These are phyloP conservation scores for Rhizophora apiculata DNA, from an alignment of 345 rosid species.

Conservation along the genomic window DNA sequence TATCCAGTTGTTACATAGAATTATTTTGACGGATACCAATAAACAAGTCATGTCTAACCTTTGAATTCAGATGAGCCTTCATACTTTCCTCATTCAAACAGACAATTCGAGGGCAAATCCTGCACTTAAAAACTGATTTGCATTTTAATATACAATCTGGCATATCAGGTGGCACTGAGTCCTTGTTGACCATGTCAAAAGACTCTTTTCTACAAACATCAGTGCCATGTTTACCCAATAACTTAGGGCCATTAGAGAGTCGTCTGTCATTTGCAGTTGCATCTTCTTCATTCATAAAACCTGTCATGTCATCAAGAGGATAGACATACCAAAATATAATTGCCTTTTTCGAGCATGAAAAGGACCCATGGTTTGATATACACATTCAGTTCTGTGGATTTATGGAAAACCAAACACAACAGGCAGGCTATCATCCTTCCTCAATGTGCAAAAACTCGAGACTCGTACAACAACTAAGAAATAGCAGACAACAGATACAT, in stretches of 20 bases:
- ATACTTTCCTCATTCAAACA: constrained; percentile 69
- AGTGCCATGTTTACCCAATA: constrained; percentile 17
- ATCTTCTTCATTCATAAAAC: constrained; percentile 39
- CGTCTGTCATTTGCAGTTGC: constrained; percentile 35
- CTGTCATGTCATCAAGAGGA: constrained; percentile 28
- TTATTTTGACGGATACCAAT: not conserved
- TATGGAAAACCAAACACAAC: not conserved
- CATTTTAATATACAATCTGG: constrained; percentile 55
- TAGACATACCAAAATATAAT: constrained; percentile 8
- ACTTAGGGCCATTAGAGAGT: constrained; percentile 13
- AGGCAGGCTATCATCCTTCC: not conserved
- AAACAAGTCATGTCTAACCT: constrained; percentile 39
- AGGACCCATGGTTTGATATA: not conserved
- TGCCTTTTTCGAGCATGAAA: not conserved
- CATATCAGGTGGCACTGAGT: constrained; percentile 39
- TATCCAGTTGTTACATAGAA: not conserved
- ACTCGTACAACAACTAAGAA: not conserved
- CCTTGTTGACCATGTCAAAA: constrained; percentile 18
- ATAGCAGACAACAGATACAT: not conserved
- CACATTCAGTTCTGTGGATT: not conserved
- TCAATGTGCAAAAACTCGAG: constrained; percentile 1
- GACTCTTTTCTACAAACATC: constrained; percentile 14
- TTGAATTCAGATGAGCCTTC: constrained; percentile 72
- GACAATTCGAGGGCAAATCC: constrained; percentile 65
- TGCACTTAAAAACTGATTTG: constrained; percentile 81